Conservation (phyloP, 2,329 filamentous ascomycete genomes). For the Paramyrothecium roridum region DNA sequence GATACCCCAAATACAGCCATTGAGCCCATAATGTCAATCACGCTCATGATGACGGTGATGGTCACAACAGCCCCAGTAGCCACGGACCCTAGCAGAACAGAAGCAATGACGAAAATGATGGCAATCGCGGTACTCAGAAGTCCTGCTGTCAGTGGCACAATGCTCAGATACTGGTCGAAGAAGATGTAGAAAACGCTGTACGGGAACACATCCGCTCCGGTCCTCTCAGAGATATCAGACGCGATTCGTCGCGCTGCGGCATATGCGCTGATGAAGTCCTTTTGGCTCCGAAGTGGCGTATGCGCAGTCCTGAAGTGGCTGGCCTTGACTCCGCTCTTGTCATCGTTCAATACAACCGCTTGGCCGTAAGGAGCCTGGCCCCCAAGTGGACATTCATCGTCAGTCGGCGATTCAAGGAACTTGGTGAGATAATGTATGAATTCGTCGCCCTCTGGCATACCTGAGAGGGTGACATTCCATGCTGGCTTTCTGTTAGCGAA, state of each 20-base stretch:
- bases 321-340: slow-evolving; percentile 66
- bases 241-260: slow-evolving; percentile 86
- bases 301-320: slow-evolving; percentile 93
- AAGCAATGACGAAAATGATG: slow-evolving; percentile 80
- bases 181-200: slow-evolving; percentile 99
- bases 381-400: slow-evolving; percentile 80
- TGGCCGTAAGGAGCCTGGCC: slow-evolving; percentile 85
- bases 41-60: slow-evolving; percentile 85
- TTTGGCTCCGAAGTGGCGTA: slow-evolving; percentile 79
- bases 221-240: slow-evolving; percentile 65
- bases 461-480: slow-evolving; percentile 85
- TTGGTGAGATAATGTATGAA: slow-evolving; percentile 82
- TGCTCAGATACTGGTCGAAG: slow-evolving; percentile 93
- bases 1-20: slow-evolving; percentile 90
- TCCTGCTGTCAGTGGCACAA: slow-evolving; percentile 73
- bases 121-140: slow-evolving; percentile 80
- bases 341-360: slow-evolving; percentile 74
- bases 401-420: slow-evolving; percentile 79
- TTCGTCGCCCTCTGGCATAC: slow-evolving; percentile 92
- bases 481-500: slow-evolving; percentile 73
- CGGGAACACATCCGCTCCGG: slow-evolving; percentile 82
- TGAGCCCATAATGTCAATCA: slow-evolving; percentile 89
- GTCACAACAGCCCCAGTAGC: slow-evolving; percentile 80
- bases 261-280: slow-evolving; percentile 91
- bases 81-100: slow-evolving; percentile 78